Percentiles rank a stretch among this genome's conserved stretches.
These are phyloP conservation scores for Phyllostachys edulis DNA, from an alignment of 176 grass and related monocot genomes.

Conservation along the genomic window DNA sequence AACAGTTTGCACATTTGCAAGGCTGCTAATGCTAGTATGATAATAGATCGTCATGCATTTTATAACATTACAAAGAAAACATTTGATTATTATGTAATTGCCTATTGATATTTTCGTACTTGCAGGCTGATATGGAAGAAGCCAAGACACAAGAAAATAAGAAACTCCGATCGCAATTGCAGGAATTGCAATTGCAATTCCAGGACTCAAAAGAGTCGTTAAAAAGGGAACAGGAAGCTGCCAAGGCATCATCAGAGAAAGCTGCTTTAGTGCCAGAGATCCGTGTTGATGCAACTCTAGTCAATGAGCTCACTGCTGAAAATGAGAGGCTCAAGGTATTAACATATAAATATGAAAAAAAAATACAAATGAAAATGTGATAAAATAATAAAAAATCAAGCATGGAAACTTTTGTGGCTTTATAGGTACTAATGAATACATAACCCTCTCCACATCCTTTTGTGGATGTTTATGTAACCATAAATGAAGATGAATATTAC, in stretches of 20 bases:
- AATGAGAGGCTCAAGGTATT: slow-evolving; percentile 83
- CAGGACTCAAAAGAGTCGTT: slow-evolving; percentile 66
- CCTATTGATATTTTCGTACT: slow-evolving; percentile 17
- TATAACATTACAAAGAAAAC: background rate
- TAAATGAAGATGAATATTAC: slow-evolving; percentile 3
- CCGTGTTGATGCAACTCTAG: slow-evolving; percentile 55
- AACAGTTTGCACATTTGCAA: slow-evolving; percentile 6
- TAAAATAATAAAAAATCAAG: slow-evolving; percentile 5
- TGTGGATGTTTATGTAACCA: slow-evolving; percentile 8
- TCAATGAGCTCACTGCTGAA: slow-evolving; percentile 70
- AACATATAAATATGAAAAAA: slow-evolving; percentile 1
- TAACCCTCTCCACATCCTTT: background rate
- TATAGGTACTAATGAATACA: background rate
- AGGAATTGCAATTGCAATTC: slow-evolving; percentile 62
- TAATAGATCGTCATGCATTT: background rate
- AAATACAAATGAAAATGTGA: background rate
- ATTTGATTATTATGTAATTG: background rate
- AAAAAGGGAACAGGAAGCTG: slow-evolving; percentile 53
- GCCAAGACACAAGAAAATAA: slow-evolving; percentile 73
- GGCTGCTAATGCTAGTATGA: slow-evolving; percentile 11
- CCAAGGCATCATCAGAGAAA: slow-evolving; percentile 64
- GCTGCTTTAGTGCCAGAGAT: slow-evolving; percentile 54
- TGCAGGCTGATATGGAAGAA: slow-evolving; percentile 83
- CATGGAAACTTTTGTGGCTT: background rate
- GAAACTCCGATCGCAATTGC: slow-evolving; percentile 61